phyloP scores from a whole-genome alignment of 495 filamentous ascomycete species.

The Xylaria curta region DNA sequence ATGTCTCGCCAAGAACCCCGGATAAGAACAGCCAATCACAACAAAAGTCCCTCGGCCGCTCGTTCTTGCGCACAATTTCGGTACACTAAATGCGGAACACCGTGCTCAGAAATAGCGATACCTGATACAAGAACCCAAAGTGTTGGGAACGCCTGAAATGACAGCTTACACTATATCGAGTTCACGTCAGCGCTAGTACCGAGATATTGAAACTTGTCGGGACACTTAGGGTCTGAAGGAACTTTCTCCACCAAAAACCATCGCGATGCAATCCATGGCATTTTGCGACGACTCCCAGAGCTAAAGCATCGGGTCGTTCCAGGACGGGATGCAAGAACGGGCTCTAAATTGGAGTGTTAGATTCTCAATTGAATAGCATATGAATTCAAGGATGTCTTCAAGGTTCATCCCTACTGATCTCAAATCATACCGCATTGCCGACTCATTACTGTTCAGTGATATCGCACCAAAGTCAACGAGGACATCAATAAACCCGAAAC shows the following conservation, averaged over 20 bases:
- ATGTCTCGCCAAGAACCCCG: constrained; percentile 9
- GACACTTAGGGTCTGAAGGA: neutral
- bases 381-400: neutral
- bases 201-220: constrained; percentile 12
- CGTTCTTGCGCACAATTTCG: neutral
- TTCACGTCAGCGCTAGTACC: constrained; percentile 22
- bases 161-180: constrained; percentile 7
- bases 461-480: neutral
- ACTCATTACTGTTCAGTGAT: neutral
- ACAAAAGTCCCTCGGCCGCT: constrained; percentile 21
- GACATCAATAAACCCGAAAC: constrained; percentile 3
- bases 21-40: constrained; percentile 18
- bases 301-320: constrained; percentile 14
- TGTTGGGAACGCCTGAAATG: constrained; percentile 27
- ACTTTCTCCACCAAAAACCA: constrained; percentile 2
- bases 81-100: constrained; percentile 25
- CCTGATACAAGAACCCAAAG: constrained; percentile 9
- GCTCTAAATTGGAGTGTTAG: constrained; percentile 13
- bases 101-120: constrained; percentile 19
- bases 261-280: neutral
- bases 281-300: neutral
- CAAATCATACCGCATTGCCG: neutral
- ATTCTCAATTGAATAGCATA: neutral
- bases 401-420: constrained; percentile 22
- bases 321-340: constrained; percentile 23